Percentiles rank a stretch among this genome's conserved stretches.
phyloP scores from a whole-genome alignment of 148 eudicot species.

The Fagopyrum tataricum region DNA sequence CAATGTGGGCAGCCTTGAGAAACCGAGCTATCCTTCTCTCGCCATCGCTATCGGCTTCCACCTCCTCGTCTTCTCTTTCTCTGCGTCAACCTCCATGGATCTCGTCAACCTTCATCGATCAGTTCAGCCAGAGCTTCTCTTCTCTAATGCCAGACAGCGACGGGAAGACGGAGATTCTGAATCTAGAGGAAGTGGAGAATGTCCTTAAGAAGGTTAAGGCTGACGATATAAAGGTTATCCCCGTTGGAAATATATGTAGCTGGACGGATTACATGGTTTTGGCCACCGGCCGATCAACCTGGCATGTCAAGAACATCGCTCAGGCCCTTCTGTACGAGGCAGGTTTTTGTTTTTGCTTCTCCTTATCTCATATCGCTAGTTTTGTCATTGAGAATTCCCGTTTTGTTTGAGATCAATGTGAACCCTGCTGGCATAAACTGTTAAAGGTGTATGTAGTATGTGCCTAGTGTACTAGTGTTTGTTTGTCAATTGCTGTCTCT shows the following conservation, averaged over 20 bases:
- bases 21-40: constrained; percentile 19
- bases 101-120: neutral
- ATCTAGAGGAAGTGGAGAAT: constrained; percentile 64
- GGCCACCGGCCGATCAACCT: constrained; percentile 81
- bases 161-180: constrained; percentile 42
- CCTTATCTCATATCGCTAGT: neutral
- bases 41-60: constrained; percentile 1
- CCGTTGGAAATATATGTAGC: constrained; percentile 38
- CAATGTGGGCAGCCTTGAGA: constrained; percentile 32
- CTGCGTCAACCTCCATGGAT: constrained; percentile 19
- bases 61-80: constrained; percentile 1
- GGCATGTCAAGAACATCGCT: constrained; percentile 89
- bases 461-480: neutral
- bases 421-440: neutral
- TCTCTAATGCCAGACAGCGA: constrained; percentile 26
- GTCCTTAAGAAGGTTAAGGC: constrained; percentile 71
- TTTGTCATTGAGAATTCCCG: too few species aligned
- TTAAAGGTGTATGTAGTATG: too few species aligned
- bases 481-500: neutral
- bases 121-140: constrained; percentile 16
- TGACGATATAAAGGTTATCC: constrained; percentile 59
- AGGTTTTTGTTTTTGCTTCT: neutral
- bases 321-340: constrained; percentile 82
- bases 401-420: neutral
- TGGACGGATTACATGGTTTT: constrained; percentile 83